phyloP scores from a whole-genome alignment of 2,329 filamentous ascomycete species.

The Xylaria sp. region DNA sequence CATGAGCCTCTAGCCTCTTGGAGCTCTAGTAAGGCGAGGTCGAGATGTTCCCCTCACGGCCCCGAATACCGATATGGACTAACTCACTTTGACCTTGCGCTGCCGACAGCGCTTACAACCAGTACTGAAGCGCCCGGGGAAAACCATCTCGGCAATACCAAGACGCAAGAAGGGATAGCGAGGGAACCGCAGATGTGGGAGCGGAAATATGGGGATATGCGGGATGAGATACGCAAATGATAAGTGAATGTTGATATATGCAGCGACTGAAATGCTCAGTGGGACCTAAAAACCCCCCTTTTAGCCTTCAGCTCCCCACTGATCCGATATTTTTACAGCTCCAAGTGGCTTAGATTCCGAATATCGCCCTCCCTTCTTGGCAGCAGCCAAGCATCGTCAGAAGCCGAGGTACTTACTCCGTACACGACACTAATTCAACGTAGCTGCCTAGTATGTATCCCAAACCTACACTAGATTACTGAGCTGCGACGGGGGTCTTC shows the following conservation, averaged over 20 bases:
- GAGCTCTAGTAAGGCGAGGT: not conserved
- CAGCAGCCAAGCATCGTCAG: not conserved
- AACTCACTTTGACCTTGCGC: conserved; percentile 40
- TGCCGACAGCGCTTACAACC: conserved; percentile 36
- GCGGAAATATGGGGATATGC: conserved; percentile 33
- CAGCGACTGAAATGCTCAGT: conserved; percentile 8
- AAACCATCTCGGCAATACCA: conserved; percentile 35
- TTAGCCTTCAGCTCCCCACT: conserved; percentile 6
- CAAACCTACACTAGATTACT: not conserved
- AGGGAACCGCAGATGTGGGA: conserved; percentile 2
- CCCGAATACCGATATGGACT: conserved; percentile 4
- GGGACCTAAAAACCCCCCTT: conserved; percentile 13
- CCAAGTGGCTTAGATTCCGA: conserved; percentile 32
- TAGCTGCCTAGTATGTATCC: not conserved
- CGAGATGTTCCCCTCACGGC: not conserved
- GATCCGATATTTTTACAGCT: conserved; percentile 16
- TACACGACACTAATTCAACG: not conserved
- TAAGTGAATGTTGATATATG: conserved; percentile 11
- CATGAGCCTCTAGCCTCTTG: not conserved
- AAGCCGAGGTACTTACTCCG: conserved; percentile 21
- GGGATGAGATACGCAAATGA: conserved; percentile 18
- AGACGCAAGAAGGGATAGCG: conserved; percentile 18
- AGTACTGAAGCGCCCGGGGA: conserved; percentile 38
- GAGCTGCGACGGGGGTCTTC: not conserved
- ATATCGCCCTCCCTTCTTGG: conserved; percentile 18